Evolutionary conservation across 805 yeast species (phyloP), one percentile per base, ranked within the genome.

Genomic region (Yarrowia divulgata): DNA sequence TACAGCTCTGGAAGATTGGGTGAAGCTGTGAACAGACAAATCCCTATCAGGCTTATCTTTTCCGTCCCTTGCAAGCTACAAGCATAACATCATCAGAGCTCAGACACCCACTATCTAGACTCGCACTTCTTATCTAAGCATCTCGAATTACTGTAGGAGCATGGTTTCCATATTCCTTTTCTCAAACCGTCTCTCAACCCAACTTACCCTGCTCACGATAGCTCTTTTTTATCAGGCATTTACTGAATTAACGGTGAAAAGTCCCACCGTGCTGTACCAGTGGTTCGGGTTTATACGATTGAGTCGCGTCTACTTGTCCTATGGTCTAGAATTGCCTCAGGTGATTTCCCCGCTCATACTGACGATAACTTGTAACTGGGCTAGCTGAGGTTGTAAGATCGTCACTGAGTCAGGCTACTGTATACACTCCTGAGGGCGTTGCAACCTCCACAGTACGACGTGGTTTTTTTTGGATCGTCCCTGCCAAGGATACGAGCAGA

Each of bases 181-280:
- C 50, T 23, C 16, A 13, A 13, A 45, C 29, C 14, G 48, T n/a
- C 46, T 9, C 32, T 19, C 14, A 19, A 19, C 50, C 23, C 52
- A 23, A 29, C 52, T 48, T 48, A 48, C 35, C 52, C 52, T 19
- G 50, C 50, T 29, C 18, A 29, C 12, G 52, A 23, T 46, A 46
- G 50, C n/a, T 46, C 50, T 46, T 34, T 46, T 46, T 29, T 48
- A 48, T 48, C 34, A 48, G 52, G 52, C 18, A 29, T 48, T 18
- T 48, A 48, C 52, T 48, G 52, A 29, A 23, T 23, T 48, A 29
- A 23, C 52, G 23, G 18, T 29, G 35, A 16, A 23, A 23, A 23
- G 29, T 23, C 29, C 29, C 29, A 23, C 3, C 29, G 29, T 23
- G 29, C 29, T 23, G 29, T 23, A 23, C 29, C 29, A 4, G 29